Percentiles rank a stretch among this genome's conserved stretches.
Conservation (phyloP, 78 protist genomes). For the Bigelowiella natans region DNA sequence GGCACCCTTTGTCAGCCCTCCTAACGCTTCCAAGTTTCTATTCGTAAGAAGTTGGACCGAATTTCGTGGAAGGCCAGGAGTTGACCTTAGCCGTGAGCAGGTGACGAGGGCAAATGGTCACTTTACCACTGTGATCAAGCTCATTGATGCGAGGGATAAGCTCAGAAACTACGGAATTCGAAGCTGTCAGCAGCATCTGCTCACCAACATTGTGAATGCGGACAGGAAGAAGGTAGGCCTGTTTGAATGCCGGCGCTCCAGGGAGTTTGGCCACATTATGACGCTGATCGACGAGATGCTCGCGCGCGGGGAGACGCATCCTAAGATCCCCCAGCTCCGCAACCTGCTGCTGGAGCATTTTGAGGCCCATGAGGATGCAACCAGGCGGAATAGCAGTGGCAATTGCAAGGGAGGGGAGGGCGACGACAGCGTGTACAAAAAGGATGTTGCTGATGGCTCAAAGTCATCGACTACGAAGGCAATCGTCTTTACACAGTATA, state of each 20-base stretch:
- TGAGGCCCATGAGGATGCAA: background rate
- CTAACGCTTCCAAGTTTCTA: background rate
- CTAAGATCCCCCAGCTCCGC: constrained; percentile 8
- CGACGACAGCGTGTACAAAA: background rate
- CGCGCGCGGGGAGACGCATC: constrained; percentile 7
- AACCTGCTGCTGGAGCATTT: constrained; percentile 31
- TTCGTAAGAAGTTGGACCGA: too few species aligned
- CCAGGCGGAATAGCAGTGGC: background rate
- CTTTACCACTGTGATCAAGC: background rate
- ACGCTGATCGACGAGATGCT: background rate
- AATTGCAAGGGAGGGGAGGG: constrained; percentile 16
- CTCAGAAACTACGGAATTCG: background rate
- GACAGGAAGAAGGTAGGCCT: background rate
- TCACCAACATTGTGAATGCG: background rate
- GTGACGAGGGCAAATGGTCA: too few species aligned
- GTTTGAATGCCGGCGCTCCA: background rate
- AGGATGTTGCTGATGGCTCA: background rate
- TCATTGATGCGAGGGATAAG: background rate
- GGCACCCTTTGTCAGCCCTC: background rate
- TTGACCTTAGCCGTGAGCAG: background rate
- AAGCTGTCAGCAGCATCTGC: background rate
- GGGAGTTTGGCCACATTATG: background rate
- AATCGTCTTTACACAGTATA: constrained; percentile 51
- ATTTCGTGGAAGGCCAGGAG: too few species aligned
- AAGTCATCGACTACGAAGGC: constrained; percentile 30